Evolutionary conservation across 1,284 basidiomycete genomes (phyloP), one percentile per base, ranked within the genome.

Genomic region (Irpex sp.): DNA sequence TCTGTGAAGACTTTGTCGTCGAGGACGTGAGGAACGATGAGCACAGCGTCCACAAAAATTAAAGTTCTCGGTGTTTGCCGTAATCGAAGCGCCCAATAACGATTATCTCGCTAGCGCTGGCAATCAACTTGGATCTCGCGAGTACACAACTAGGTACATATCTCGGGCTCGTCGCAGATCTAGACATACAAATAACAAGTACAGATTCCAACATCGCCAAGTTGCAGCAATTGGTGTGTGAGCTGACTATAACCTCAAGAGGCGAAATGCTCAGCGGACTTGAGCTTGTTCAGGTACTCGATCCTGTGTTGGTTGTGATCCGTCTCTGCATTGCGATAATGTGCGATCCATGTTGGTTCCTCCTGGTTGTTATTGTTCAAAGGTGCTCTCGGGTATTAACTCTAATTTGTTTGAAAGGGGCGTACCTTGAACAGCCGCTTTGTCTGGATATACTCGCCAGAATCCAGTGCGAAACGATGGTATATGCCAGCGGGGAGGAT

Each of bases 401-500:
- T n/a, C 7, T 47, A 44, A 19, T 57, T 37, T 7, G 40, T 59
- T 13, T 58, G 37, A 52, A 58, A 21, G 8, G 17, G 38, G 8
- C 77, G 34, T 64, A 85, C 90, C 82, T 91, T 85, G 85, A 94
- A 95, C 57, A 95, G 76, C 3, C 93, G 82, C 76, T 93, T 80
- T 1, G 89, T 88, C 64, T 87, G 85, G 73, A 93, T 86, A 51
- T 76, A 77, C 72, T 94, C 85, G 59, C 75, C 76, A 66, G 85
- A 81, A 71, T 94, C 92, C 21, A 94, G 83, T 0, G 91, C 93
- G 78, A 96, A 94, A 26, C 92, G 86, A 76, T 95, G 93, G 74
- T 93, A 94, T 68, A 94, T 93, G 0, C 91, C 92, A 17, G 88
- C 81, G 0, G 91, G 91, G 13, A 93, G 76, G 40, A 93, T 83